Evolutionary conservation across 2,329 filamentous ascomycete genomes (phyloP), one percentile per base, ranked within the genome.

Genomic region (Alternaria burnsii): DNA sequence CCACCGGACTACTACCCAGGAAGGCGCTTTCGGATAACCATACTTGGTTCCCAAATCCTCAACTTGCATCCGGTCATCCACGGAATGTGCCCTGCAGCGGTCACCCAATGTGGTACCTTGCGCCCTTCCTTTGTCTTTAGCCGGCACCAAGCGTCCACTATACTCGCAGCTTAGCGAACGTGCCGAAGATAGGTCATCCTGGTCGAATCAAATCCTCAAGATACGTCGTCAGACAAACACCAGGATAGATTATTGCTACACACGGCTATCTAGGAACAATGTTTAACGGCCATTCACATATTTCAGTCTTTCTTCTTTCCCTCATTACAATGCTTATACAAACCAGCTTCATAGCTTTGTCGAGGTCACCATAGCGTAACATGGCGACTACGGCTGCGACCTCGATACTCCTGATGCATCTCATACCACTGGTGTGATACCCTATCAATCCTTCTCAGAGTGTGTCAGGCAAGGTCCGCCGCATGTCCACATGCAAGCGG

Each of bases 61-160:
- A 48, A 20, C 11, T 22, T 22, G 32, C 44, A 48, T 32, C 26
- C 44, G n/a, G n/a, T 9, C 2, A 47, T 32, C 6, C 38, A 40
- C 38, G 38, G 18, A 40, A 40, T n/a, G 0, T 20, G 38, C 16
- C n/a, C 40, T 52, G 44, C 50, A n/a, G 38, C 42, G 18, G 46
- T 36, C 26, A 52, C 50, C 51, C 11, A n/a, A 58, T 52, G 53
- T 54, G 53, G 51, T 44, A 22, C 14, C 40, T 16, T 53, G 54
- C 43, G 57, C 53, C 57, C 52, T 59, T 46, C 3, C 36, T 6
- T 38, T 38, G 36, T 38, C 36, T 38, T 9, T 16, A 38, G 36
- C 36, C 14, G 28, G 5, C 28, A 30, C 28, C 28, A 30, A 30
- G 10, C 28, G 28, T 30, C 28, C 28, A 30, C 28, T 30, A 10